Percentiles rank a stretch among this genome's conserved stretches.
phyloP scores from a whole-genome alignment of 75 land plant genomes.

The Sequoia sempervirens region DNA sequence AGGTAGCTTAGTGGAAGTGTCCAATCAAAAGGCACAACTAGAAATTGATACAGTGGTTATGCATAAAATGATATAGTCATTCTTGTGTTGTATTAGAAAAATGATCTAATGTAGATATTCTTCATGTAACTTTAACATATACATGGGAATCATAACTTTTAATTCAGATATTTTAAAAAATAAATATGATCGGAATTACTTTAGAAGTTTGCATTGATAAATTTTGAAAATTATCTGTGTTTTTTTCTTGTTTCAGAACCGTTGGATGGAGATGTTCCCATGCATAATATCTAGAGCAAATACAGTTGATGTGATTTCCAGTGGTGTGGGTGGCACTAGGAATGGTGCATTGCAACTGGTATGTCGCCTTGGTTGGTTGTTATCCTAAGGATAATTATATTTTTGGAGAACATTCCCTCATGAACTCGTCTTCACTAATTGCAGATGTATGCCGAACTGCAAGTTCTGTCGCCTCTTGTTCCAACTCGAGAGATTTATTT shows the following conservation, averaged over 20 bases:
- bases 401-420: background rate
- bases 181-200: background rate
- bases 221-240: background rate
- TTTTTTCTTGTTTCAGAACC: conserved; percentile 41
- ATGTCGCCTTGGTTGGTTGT: conserved; percentile 5
- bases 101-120: no score
- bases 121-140: no score
- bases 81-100: no score
- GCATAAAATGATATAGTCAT: no score
- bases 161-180: no score
- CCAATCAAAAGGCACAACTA: no score
- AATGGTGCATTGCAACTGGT: conserved; percentile 73
- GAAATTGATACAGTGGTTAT: no score
- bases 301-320: conserved; percentile 51
- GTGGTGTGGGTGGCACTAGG: conserved; percentile 48
- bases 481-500: conserved; percentile 73
- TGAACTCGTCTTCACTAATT: background rate
- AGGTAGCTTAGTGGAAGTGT: no score
- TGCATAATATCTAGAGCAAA: conserved; percentile 66
- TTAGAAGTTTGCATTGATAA: background rate
- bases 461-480: conserved; percentile 76
- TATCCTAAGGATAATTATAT: background rate
- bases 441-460: conserved; percentile 87
- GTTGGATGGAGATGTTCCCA: conserved; percentile 82
- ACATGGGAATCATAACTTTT: no score